Evolutionary conservation across 257 asterid species (phyloP), one percentile per base, ranked within the genome.

Genomic region (Fraxinus americana): DNA sequence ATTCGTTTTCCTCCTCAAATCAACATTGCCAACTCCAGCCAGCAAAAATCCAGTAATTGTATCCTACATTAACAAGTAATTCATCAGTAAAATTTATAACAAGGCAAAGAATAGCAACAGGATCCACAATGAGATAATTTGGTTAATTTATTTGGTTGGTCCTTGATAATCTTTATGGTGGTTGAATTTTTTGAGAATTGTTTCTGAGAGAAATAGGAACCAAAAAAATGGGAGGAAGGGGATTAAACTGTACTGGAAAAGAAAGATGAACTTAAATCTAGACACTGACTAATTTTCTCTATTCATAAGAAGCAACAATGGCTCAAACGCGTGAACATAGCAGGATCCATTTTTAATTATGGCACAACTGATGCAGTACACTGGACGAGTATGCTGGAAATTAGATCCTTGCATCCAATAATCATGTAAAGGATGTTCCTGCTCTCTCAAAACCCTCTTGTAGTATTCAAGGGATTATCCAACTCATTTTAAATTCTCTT

Each of bases 11-110:
- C 96, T 92, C 91, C 98, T 92, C 86, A 90, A 77, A 86, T 94
- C 98, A 77, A 94, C 98, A 85, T 94, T 92, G 77, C 98, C 98
- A 85, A 94, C 98, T 86, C 97, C 98, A 79, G 98, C 98, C 73
- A 94, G 90, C 84, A 94, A 85, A 84, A 92, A 94, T 57, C 98
- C 98, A 16, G 97, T 91, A 73, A 94, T 86, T 0, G 98, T 94
- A 83, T 94, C 97, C 98, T 94, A 77, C 80, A 88, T 69, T 43
- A 73, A 77, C 75, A 76, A 75, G 65, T 52, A 68, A 63, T 68
- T 25, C 71, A 86, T 81, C 78, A 79, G 76, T 27, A 63, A 68
- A 76, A 36, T 45, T 12, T 68, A 19, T 39, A 29, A 54, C 7
- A 14, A 70, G 27, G 59, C 32, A 6, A 50, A 67, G 10, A 54